Conservation (phyloP, 768 basidiomycete species). For the Gymnopilus junonius region DNA sequence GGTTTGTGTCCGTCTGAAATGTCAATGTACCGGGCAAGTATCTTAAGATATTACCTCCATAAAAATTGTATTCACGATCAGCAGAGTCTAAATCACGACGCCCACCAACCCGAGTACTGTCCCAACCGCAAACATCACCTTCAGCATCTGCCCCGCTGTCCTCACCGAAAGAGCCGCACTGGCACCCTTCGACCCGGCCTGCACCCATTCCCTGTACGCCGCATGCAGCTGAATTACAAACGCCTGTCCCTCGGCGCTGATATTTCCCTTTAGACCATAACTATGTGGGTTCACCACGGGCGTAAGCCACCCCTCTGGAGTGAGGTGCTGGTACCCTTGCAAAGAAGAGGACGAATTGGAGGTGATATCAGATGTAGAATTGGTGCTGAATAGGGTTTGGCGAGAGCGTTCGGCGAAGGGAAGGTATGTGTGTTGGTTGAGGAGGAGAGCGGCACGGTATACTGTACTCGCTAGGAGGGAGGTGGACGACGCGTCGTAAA, state of each 20-base stretch:
- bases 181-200: slow-evolving; percentile 54
- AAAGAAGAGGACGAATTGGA: slow-evolving; percentile 18
- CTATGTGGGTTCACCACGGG: slow-evolving; percentile 78
- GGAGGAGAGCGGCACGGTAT: slow-evolving; percentile 68
- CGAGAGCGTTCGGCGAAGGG: slow-evolving; percentile 63
- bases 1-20: neutral
- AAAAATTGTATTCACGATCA: neutral
- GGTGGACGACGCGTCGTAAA: slow-evolving; percentile 75
- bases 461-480: slow-evolving; percentile 78
- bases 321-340: slow-evolving; percentile 22
- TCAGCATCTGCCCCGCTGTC: neutral
- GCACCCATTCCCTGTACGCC: slow-evolving; percentile 77
- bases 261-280: slow-evolving; percentile 46
- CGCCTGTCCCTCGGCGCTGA: slow-evolving; percentile 79
- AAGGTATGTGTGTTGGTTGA: slow-evolving; percentile 52
- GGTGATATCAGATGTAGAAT: slow-evolving; percentile 15
- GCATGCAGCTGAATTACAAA: slow-evolving; percentile 79
- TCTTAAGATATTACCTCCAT: neutral
- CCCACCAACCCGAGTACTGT: neutral
- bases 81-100: neutral
- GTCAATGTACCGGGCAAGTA: neutral
- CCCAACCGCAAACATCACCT: neutral
- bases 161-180: slow-evolving; percentile 34
- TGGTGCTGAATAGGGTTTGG: slow-evolving; percentile 36
- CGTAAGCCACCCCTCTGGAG: slow-evolving; percentile 61